Evolutionary conservation across 2,329 filamentous ascomycete genomes (phyloP).

Genomic region (Dothistroma pini): DNA sequence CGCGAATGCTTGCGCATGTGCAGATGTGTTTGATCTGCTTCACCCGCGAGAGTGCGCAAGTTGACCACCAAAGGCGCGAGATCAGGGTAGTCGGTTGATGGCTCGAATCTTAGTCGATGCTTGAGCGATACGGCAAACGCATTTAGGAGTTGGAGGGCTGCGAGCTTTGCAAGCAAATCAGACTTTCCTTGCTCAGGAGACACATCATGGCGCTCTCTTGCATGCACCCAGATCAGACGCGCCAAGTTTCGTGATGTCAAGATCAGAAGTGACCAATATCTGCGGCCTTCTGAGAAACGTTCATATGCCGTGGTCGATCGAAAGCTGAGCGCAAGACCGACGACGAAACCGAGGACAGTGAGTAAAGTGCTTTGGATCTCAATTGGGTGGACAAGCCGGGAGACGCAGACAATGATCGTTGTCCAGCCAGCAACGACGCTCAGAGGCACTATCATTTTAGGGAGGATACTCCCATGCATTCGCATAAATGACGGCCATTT

Average conservation of each 20-base stretch:
- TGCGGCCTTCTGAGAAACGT: slow-evolving; percentile 58
- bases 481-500: slow-evolving; percentile 74
- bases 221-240: slow-evolving; percentile 79
- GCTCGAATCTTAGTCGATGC: slow-evolving; percentile 80
- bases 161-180: slow-evolving; percentile 67
- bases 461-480: slow-evolving; percentile 70
- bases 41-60: slow-evolving; percentile 69
- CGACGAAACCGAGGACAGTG: slow-evolving; percentile 76
- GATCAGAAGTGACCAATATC: slow-evolving; percentile 58
- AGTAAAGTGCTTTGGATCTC: slow-evolving; percentile 65
- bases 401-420: slow-evolving; percentile 60
- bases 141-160: slow-evolving; percentile 71
- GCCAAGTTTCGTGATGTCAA: slow-evolving; percentile 56
- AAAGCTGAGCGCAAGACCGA: slow-evolving; percentile 74
- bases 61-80: slow-evolving; percentile 66
- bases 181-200: slow-evolving; percentile 52
- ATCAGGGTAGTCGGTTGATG: slow-evolving; percentile 73
- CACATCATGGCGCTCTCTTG: slow-evolving; percentile 56
- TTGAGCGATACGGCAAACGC: slow-evolving; percentile 76
- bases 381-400: slow-evolving; percentile 40
- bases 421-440: slow-evolving; percentile 62
- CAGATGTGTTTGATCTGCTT: slow-evolving; percentile 48
- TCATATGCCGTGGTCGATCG: slow-evolving; percentile 75
- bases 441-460: slow-evolving; percentile 69
- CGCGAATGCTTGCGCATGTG: slow-evolving; percentile 34